phyloP scores from a whole-genome alignment of 495 filamentous ascomycete genomes.

The Penicilliopsis zonata region DNA sequence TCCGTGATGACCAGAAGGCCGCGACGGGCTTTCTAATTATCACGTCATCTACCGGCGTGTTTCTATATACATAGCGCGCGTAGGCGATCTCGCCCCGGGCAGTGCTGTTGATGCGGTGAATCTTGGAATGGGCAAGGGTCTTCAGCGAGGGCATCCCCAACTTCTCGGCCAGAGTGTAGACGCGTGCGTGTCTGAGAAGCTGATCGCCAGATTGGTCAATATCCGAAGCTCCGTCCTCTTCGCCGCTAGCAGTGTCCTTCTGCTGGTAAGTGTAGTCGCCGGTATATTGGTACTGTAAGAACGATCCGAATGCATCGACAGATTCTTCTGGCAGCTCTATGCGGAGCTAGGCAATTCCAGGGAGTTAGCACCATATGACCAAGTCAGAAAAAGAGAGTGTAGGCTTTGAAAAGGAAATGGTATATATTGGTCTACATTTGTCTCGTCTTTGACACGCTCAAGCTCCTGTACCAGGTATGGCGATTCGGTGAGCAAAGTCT shows the following conservation, averaged over 20 bases:
- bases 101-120: conserved; percentile 75
- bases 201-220: conserved; percentile 63
- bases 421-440: neutral
- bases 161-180: conserved; percentile 83
- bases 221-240: conserved; percentile 45
- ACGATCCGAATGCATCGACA: conserved; percentile 71
- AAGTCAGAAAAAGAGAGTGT: neutral
- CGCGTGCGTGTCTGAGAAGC: conserved; percentile 71
- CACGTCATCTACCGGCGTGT: conserved; percentile 54
- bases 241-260: conserved; percentile 30
- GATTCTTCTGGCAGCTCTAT: conserved; percentile 61
- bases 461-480: conserved; percentile 60
- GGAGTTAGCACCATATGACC: conserved; percentile 1
- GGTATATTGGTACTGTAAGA: conserved; percentile 88
- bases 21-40: conserved; percentile 73
- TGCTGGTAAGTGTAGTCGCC: conserved; percentile 75
- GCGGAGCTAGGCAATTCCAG: conserved; percentile 30
- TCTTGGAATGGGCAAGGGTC: conserved; percentile 71
- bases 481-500: conserved; percentile 59
- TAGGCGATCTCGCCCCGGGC: conserved; percentile 82
- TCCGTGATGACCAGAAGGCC: conserved; percentile 78
- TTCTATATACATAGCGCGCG: conserved; percentile 78
- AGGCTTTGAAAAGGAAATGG: neutral
- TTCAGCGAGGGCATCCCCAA: conserved; percentile 62
- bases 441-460: conserved; percentile 36